phyloP scores from a whole-genome alignment of 2,329 filamentous ascomycete genomes.

The Clarireedia hainanense region DNA sequence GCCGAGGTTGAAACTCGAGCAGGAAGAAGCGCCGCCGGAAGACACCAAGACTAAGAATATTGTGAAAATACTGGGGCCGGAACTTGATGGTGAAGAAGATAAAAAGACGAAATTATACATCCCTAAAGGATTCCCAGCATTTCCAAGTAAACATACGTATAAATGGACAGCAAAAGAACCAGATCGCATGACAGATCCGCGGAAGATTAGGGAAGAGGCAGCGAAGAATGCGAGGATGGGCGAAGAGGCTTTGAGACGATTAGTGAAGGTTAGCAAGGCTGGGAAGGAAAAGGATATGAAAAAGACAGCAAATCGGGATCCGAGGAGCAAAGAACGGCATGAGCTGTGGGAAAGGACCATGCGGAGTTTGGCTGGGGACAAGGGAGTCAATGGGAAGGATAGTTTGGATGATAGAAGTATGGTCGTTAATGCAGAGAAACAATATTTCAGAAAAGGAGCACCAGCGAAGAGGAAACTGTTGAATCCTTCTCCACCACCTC shows the following conservation, averaged over 20 bases:
- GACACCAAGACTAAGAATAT: conserved; percentile 36
- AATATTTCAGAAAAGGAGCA: conserved; percentile 40
- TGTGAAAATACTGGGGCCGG: conserved; percentile 34
- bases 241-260: conserved; percentile 51
- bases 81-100: conserved; percentile 51
- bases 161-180: conserved; percentile 45
- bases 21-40: conserved; percentile 32
- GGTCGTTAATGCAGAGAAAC: conserved; percentile 52
- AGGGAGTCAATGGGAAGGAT: conserved; percentile 21
- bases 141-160: conserved; percentile 59
- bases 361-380: conserved; percentile 37
- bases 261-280: conserved; percentile 55
- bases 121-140: conserved; percentile 50
- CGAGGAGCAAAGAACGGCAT: conserved; percentile 46
- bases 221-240: conserved; percentile 52
- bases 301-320: conserved; percentile 41
- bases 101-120: conserved; percentile 50
- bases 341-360: conserved; percentile 54
- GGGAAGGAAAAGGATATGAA: conserved; percentile 58
- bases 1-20: conserved; percentile 27
- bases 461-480: conserved; percentile 16
- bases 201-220: conserved; percentile 52
- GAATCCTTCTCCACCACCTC: not conserved
- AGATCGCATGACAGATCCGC: conserved; percentile 42
- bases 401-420: conserved; percentile 53